Percentiles rank a stretch among this genome's conserved stretches.
These are phyloP conservation scores for Fusarium coffeatum DNA, from an alignment of 2,329 filamentous ascomycete genomes.

Conservation along the genomic window DNA sequence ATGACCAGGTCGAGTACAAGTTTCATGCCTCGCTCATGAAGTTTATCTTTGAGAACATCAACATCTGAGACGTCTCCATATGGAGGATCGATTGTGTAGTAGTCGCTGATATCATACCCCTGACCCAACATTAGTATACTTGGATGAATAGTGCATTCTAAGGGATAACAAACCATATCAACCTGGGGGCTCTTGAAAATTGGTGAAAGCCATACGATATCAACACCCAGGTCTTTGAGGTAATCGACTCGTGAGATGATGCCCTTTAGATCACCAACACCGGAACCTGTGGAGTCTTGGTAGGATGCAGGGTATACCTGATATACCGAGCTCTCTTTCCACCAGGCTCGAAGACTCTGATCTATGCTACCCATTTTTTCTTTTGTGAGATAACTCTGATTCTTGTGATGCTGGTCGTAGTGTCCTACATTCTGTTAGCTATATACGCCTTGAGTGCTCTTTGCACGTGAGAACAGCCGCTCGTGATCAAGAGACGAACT, in stretches of 20 bases:
- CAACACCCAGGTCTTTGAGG: constrained; percentile 65
- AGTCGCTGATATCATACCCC: constrained; percentile 79
- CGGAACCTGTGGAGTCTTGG: constrained; percentile 67
- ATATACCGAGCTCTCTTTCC: constrained; percentile 71
- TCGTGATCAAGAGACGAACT: constrained; percentile 24
- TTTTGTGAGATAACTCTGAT: neutral
- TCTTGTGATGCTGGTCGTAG: neutral
- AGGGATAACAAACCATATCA: constrained; percentile 65
- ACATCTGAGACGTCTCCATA: constrained; percentile 77
- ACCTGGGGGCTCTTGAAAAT: constrained; percentile 66
- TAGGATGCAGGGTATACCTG: constrained; percentile 73
- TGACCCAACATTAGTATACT: constrained; percentile 31
- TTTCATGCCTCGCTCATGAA: constrained; percentile 73
- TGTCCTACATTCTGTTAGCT: constrained; percentile 8
- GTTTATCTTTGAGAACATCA: constrained; percentile 69
- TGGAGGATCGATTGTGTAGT: constrained; percentile 71
- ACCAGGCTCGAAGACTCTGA: constrained; percentile 58
- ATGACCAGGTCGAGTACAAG: constrained; percentile 79
- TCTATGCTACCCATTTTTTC: constrained; percentile 41
- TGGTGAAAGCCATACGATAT: constrained; percentile 67
- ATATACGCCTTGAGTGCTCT: constrained; percentile 1
- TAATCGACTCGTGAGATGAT: constrained; percentile 69
- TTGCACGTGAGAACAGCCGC: constrained; percentile 16
- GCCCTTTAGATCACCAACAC: constrained; percentile 67
- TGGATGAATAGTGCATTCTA: neutral